Evolutionary conservation across 352 stramenopile species (phyloP), one percentile per base, ranked within the genome.

Genomic region (Phytopythium chamaehyphon): DNA sequence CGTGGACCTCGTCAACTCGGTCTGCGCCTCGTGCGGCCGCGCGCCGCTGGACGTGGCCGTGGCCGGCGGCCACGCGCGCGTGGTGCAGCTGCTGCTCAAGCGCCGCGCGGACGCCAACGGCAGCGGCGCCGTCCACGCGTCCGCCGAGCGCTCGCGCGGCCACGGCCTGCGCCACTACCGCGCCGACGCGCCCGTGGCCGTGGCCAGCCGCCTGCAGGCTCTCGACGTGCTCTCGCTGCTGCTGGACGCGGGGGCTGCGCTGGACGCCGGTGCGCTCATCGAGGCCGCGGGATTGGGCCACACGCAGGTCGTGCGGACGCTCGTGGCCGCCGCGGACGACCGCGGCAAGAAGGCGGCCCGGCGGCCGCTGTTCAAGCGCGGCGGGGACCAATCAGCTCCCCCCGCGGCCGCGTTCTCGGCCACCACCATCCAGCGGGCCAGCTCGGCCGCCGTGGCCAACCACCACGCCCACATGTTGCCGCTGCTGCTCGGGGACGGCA

Each of bases 41-140:
- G 88, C 78, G 45, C 76, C 79, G 26, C 56, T 92, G 5, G 74
- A 92, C 50, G 78, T 90, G 38, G 78, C 79, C 22, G 83, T 77
- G 51, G 72, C 79, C 50, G 46, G 57, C 1, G 76, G 73, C 18
- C 69, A 90, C 62, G 49, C 48, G 21, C 64, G 68, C 18, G 66
- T 92, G 26, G 76, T 75, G 40, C 82, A 83, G 62, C 46, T 90
- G 39, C 55, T 92, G 44, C 69, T 92, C 24, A 71, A 69, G 26
- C 62, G 71, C 46, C 71, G 83, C 40, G 81, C 78, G 15, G 62
- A 83, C 28, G 67, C 76, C 9, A 86, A 83, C 61, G 72, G 69
- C 36, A 54, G 47, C 11, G 42, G 35, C 11, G 59, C 45, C 7
- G 62, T 55, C 19, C 19, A 31, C 21, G 14, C 11, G 4, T 0